A percentile compares a stretch with the other conserved stretches of the same genome.
These are phyloP conservation scores for Fusarium buxicola DNA, from an alignment of 2,329 filamentous ascomycete genomes.

Conservation along the genomic window DNA sequence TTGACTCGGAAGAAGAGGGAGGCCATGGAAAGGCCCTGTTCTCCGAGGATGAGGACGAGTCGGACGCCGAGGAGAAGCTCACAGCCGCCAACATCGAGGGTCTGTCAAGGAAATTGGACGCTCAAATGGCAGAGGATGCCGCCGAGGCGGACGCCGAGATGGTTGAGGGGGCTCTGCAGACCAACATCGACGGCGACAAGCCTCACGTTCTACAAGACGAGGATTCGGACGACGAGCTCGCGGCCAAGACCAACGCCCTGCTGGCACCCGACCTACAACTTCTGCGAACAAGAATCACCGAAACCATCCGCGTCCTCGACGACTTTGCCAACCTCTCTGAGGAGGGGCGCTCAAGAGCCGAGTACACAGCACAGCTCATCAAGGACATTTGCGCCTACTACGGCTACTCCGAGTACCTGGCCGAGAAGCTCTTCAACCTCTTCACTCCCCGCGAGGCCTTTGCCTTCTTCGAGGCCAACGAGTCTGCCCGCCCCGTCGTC, in stretches of 20 bases:
- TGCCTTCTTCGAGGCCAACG: slow-evolving; percentile 99
- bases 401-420: slow-evolving; percentile 93
- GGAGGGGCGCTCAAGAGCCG: slow-evolving; percentile 82
- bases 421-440: slow-evolving; percentile 92
- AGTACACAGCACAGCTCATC: slow-evolving; percentile 88
- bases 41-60: slow-evolving; percentile 93
- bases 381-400: slow-evolving; percentile 97
- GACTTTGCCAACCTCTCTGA: slow-evolving; percentile 87
- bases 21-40: slow-evolving; percentile 76
- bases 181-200: slow-evolving; percentile 86
- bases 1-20: slow-evolving; percentile 77
- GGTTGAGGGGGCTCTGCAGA: slow-evolving; percentile 86
- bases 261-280: slow-evolving; percentile 92
- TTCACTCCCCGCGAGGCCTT: slow-evolving; percentile 95
- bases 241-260: slow-evolving; percentile 69
- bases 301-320: slow-evolving; percentile 90
- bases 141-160: slow-evolving; percentile 88
- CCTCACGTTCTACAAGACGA: slow-evolving; percentile 74
- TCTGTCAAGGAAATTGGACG: slow-evolving; percentile 85
- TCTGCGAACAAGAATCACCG: slow-evolving; percentile 87
- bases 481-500: slow-evolving; percentile 91
- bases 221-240: slow-evolving; percentile 70
- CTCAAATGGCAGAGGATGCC: slow-evolving; percentile 79
- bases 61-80: slow-evolving; percentile 87
- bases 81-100: slow-evolving; percentile 97